These are phyloP conservation scores for Colletotrichum chrysophilum DNA, from an alignment of 2,329 filamentous ascomycete species.

Conservation along the genomic window DNA sequence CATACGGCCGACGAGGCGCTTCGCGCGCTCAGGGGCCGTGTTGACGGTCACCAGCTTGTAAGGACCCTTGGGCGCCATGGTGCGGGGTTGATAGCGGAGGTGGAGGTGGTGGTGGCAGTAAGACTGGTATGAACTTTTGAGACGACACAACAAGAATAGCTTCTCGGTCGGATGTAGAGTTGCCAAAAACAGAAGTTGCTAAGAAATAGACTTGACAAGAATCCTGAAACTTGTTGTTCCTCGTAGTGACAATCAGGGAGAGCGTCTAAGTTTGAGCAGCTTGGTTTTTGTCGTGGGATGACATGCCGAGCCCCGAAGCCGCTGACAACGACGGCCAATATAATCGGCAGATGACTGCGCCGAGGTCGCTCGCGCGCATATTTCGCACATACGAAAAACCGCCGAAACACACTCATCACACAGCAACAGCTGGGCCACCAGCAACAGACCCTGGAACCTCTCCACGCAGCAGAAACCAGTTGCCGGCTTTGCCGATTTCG, in stretches of 20 bases:
- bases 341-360: background rate
- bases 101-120: background rate
- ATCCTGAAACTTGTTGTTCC: background rate
- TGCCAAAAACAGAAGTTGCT: background rate
- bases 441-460: background rate
- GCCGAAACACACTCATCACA: background rate
- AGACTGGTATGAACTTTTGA: background rate
- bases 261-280: background rate
- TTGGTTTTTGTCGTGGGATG: background rate
- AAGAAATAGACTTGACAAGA: background rate
- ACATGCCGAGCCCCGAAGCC: background rate
- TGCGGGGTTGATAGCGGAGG: background rate
- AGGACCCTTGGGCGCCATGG: slow-evolving; percentile 52
- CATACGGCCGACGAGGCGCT: slow-evolving; percentile 65
- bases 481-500: slow-evolving; percentile 2
- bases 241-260: background rate
- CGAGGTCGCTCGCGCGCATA: background rate
- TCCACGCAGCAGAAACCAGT: background rate
- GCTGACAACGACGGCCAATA: background rate
- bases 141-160: background rate
- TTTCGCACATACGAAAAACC: background rate
- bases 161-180: background rate
- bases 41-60: slow-evolving; percentile 73
- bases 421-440: background rate
- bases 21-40: slow-evolving; percentile 69